Evolutionary conservation across 2,329 filamentous ascomycete species (phyloP), one percentile per base, ranked within the genome.

Genomic region (Fragosphaeria purpurea): DNA sequence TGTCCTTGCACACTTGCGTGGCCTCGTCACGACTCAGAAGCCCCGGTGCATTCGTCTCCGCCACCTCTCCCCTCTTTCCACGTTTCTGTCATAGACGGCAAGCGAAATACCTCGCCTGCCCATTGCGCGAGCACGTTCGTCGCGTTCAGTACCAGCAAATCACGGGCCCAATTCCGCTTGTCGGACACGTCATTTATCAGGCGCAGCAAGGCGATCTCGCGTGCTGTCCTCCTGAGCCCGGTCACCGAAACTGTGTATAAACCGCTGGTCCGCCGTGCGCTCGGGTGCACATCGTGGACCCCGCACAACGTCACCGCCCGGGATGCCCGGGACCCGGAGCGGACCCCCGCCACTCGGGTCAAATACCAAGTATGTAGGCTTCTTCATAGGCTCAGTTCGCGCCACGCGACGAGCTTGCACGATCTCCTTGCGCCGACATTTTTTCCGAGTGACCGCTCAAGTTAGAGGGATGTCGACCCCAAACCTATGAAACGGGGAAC

Each of bases 151-250:
- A 65, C 56, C 49, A 63, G 62, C 5, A 67, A 57, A 46, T 66
- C 63, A 10, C 53, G 48, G 39, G 66, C 55, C 67, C 65, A 70
- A 44, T 60, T 53, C 1, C 57, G 55, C 51, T 68, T 68, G 53
- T 69, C 65, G 3, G 65, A 65, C 7, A 69, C 52, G 4, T 48
- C 41, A 41, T 68, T 61, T 59, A 69, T 65, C 30, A 65, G 34
- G 5, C 55, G 50, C 37, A 67, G 59, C 63, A 68, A 67, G 32
- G 59, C 60, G 5, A 67, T 50, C 55, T 68, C 65, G 7, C 63
- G 63, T 2, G 32, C 49, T 1, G 44, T 46, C 44, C 44, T 33
- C n/a, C 8, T 41, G 22, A 8, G 3, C 1, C 11, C 44, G 22
- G 6, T 44, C 50, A 4, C 9, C 6, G 11, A 46, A n/a, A 10